Percentiles rank a stretch among this genome's conserved stretches.
Evolutionary conservation across 345 rosid genomes (phyloP).

Genomic region (Reutealis trisperma): DNA sequence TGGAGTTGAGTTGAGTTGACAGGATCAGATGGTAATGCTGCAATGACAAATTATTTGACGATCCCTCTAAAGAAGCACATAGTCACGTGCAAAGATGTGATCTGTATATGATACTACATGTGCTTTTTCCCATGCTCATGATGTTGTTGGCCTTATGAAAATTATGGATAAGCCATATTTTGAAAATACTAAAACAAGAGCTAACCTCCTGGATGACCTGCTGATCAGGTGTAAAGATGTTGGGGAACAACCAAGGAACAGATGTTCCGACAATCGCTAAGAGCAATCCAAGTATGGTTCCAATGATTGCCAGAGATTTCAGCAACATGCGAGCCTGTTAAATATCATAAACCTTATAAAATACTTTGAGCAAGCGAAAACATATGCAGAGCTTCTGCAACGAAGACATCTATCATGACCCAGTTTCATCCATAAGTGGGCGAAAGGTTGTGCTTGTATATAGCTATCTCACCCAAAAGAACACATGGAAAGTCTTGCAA

Average conservation of each 20-base stretch:
- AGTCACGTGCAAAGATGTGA: background rate
- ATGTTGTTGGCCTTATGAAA: background rate
- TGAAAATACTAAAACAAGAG: background rate
- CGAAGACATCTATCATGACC: background rate
- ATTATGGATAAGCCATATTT: background rate
- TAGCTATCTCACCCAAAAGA: background rate
- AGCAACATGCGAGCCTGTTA: slow-evolving; percentile 77
- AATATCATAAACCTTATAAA: slow-evolving; percentile 16
- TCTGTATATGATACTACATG: background rate
- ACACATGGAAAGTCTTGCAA: background rate
- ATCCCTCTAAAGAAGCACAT: background rate
- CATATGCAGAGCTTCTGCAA: background rate
- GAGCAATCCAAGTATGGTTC: slow-evolving; percentile 59
- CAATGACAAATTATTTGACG: background rate
- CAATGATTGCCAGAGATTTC: slow-evolving; percentile 71
- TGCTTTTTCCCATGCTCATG: background rate
- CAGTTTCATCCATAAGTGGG: background rate
- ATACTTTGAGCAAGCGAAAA: slow-evolving; percentile 1
- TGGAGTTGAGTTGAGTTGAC: background rate
- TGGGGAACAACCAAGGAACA: slow-evolving; percentile 70
- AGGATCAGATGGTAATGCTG: background rate
- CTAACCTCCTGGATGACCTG: slow-evolving; percentile 62
- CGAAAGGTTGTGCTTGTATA: background rate
- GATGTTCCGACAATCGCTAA: slow-evolving; percentile 55
- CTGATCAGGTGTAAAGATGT: slow-evolving; percentile 66